These are phyloP conservation scores for California macrophylla DNA, from an alignment of 441 rosid genomes.

Conservation along the genomic window DNA sequence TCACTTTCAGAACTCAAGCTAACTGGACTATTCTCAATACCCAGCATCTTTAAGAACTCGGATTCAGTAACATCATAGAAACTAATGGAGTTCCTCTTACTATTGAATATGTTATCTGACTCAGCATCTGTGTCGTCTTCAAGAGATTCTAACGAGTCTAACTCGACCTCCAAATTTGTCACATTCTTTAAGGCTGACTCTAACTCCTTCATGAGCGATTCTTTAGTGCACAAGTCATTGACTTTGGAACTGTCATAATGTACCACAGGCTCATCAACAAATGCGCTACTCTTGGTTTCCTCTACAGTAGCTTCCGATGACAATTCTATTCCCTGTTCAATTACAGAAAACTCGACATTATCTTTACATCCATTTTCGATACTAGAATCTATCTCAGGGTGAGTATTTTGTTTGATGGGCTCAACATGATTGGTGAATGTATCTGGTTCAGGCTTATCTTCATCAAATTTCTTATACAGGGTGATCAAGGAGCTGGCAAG, in stretches of 20 bases:
- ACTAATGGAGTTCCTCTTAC: conserved; percentile 32
- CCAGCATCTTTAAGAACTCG: conserved; percentile 74
- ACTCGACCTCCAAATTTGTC: conserved; percentile 42
- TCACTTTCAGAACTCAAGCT: conserved; percentile 65
- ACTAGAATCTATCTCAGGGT: conserved; percentile 21
- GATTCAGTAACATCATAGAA: conserved; percentile 49
- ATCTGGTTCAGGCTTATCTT: conserved; percentile 43
- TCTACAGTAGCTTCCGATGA: conserved; percentile 25
- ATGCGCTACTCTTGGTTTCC: conserved; percentile 31
- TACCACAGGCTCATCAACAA: conserved; percentile 28
- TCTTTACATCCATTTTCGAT: conserved; percentile 30
- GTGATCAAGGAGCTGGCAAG: conserved; percentile 27
- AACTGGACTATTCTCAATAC: conserved; percentile 63
- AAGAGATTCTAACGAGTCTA: conserved; percentile 32
- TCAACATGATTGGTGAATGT: conserved; percentile 31
- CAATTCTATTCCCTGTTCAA: conserved; percentile 41
- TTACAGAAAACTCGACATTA: conserved; percentile 29
- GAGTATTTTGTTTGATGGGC: conserved; percentile 25
- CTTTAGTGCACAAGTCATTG: conserved; percentile 40
- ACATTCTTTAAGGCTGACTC: conserved; percentile 57
- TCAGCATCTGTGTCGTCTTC: conserved; percentile 41
- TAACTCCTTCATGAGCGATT: conserved; percentile 56
- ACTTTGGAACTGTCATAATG: conserved; percentile 25
- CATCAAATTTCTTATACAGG: conserved; percentile 42
- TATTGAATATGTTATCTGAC: conserved; percentile 24